Evolutionary conservation across 345 rosid genomes (phyloP).

Genomic region (Eucalyptus urophylla): DNA sequence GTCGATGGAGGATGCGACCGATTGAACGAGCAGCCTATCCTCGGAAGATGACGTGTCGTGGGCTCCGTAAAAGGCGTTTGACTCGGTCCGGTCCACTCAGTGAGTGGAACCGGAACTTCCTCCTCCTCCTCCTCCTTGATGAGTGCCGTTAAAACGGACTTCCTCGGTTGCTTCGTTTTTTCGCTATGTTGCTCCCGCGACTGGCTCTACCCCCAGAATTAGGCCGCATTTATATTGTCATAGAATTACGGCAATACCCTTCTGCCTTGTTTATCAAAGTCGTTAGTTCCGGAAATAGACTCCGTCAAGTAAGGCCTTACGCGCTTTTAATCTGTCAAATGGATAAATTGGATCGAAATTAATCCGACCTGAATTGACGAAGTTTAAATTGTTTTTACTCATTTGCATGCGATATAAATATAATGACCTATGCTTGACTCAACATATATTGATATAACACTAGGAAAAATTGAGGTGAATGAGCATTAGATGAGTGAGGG

Average conservation of each 20-base stretch:
- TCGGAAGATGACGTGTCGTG: neutral
- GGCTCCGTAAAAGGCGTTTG: neutral
- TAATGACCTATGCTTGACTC: too few species aligned
- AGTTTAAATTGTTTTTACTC: too few species aligned
- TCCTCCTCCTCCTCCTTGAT: neutral
- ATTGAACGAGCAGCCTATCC: too few species aligned
- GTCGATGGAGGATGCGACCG: neutral
- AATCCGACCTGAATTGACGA: too few species aligned
- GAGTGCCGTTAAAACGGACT: neutral
- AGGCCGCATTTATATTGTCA: neutral
- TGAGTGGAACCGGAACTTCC: neutral
- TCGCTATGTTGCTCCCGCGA: neutral
- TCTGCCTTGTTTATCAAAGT: neutral
- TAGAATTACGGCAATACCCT: neutral
- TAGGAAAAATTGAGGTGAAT: neutral
- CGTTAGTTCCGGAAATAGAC: neutral
- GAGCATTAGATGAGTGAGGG: accelerated
- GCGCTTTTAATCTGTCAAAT: too few species aligned
- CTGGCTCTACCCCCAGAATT: neutral
- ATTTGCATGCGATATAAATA: too few species aligned
- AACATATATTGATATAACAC: neutral
- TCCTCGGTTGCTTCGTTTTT: neutral
- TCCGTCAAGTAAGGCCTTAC: neutral
- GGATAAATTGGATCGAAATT: accelerated
- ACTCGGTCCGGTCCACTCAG: neutral